These are phyloP conservation scores for Angophora floribunda DNA, from an alignment of 345 rosid species.

Conservation along the genomic window DNA sequence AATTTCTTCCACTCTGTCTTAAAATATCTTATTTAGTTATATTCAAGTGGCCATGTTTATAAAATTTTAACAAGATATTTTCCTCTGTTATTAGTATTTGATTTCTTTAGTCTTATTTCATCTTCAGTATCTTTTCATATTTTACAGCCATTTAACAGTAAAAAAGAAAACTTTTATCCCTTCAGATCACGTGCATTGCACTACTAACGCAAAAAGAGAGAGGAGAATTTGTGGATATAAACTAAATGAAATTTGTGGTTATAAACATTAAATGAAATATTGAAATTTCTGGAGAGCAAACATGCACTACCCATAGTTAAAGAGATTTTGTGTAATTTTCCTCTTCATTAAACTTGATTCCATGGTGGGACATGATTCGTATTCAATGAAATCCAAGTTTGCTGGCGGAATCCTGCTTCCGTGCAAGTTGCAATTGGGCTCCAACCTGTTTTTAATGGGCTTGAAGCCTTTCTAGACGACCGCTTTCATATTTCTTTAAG, in stretches of 20 bases:
- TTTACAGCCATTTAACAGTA: not conserved
- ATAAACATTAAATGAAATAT: no score
- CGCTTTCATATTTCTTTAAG: not conserved
- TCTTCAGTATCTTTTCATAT: not conserved
- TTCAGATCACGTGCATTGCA: not conserved
- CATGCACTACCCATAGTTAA: not conserved
- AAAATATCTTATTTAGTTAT: not conserved
- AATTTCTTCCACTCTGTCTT: not conserved
- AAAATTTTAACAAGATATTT: not conserved
- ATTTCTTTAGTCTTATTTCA: not conserved
- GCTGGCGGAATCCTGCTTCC: not conserved
- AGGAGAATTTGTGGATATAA: not conserved
- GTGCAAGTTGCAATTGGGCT: not conserved
- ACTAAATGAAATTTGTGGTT: no score
- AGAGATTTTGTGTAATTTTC: not conserved
- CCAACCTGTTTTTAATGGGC: not conserved
- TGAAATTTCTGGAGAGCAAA: not conserved
- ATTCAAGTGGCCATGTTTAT: not conserved
- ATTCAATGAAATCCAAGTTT: not conserved
- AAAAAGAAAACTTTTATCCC: not conserved
- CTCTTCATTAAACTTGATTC: not conserved
- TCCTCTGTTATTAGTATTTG: not conserved
- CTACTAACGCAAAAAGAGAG: rapidly evolving
- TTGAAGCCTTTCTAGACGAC: not conserved
- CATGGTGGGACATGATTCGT: not conserved